Evolutionary conservation across 331 rosid species (phyloP).

Genomic region (Rhamnella rubrinervis): DNA sequence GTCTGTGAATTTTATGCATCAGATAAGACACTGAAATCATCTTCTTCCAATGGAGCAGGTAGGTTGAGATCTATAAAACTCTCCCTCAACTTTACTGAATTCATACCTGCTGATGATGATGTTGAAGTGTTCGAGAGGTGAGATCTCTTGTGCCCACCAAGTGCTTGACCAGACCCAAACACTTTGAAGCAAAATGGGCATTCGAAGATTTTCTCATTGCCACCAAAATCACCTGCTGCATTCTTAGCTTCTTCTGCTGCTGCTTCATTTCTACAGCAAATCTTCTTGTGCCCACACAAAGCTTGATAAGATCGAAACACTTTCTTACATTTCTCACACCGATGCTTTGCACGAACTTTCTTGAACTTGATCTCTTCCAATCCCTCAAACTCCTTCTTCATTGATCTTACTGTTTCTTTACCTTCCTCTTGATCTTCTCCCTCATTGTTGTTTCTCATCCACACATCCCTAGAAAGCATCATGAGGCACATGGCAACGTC

Average conservation of each 20-base stretch:
- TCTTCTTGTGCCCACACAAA: slow-evolving; percentile 52
- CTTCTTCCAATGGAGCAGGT: slow-evolving; percentile 61
- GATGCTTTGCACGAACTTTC: slow-evolving; percentile 40
- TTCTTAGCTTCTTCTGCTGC: slow-evolving; percentile 17
- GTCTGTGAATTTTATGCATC: slow-evolving; percentile 32
- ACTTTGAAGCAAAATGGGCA: slow-evolving; percentile 72
- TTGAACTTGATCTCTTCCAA: slow-evolving; percentile 34
- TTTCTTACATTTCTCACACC: slow-evolving; percentile 48
- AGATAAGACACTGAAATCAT: slow-evolving; percentile 51
- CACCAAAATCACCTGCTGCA: background rate
- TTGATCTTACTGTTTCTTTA: slow-evolving; percentile 11
- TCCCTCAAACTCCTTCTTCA: slow-evolving; percentile 17
- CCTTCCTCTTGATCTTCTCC: slow-evolving; percentile 17
- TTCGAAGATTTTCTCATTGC: slow-evolving; percentile 44
- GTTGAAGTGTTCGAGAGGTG: slow-evolving; percentile 45
- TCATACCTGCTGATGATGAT: background rate
- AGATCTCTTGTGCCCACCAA: slow-evolving; percentile 92
- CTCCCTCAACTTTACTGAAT: slow-evolving; percentile 17
- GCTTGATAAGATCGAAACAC: slow-evolving; percentile 66
- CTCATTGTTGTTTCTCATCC: slow-evolving; percentile 29
- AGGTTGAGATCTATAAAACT: slow-evolving; percentile 67
- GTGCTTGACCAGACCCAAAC: slow-evolving; percentile 85
- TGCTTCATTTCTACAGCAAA: slow-evolving; percentile 38
- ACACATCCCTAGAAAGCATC: slow-evolving; percentile 73
- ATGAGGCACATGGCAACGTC: slow-evolving; percentile 75